Evolutionary conservation across 306 rosid genomes (phyloP).

Genomic region (Castanospermum australe): DNA sequence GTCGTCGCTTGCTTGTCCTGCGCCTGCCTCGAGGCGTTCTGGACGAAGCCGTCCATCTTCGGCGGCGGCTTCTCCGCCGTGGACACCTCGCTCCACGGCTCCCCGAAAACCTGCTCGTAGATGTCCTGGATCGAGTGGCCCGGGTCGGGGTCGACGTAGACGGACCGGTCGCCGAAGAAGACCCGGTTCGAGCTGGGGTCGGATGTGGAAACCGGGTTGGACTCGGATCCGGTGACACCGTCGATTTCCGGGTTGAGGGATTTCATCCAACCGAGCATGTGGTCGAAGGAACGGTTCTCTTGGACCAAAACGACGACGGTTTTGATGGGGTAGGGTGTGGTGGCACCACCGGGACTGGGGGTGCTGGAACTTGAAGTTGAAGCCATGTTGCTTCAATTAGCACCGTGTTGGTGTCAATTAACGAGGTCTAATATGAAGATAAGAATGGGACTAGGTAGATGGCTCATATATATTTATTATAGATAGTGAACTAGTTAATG

Average conservation of each 20-base stretch:
- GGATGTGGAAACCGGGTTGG: constrained; percentile 52
- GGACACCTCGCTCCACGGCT: constrained; percentile 61
- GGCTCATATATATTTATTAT: background rate
- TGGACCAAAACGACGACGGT: constrained; percentile 83
- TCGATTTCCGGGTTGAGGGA: constrained; percentile 61
- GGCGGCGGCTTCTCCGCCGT: constrained; percentile 45
- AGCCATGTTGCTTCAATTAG: constrained; percentile 29
- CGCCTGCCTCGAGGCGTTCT: constrained; percentile 48
- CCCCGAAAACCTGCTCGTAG: constrained; percentile 80
- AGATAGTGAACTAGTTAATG: background rate
- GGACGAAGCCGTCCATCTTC: constrained; percentile 66
- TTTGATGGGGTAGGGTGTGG: constrained; percentile 46
- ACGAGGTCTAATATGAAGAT: background rate
- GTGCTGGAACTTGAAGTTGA: constrained; percentile 15
- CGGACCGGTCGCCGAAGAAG: constrained; percentile 38
- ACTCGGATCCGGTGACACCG: constrained; percentile 62
- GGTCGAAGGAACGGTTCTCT: constrained; percentile 94
- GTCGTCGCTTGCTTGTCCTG: constrained; percentile 6
- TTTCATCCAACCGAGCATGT: constrained; percentile 89
- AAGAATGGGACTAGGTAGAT: background rate
- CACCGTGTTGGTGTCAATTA: background rate
- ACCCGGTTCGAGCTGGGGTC: constrained; percentile 41
- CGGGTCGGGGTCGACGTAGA: constrained; percentile 69
- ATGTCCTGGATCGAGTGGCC: constrained; percentile 77
- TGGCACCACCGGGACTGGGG: background rate